Percentiles rank a stretch among this genome's conserved stretches.
Conservation (phyloP, 169 alveolate species). For the Eimeria nieschulzi region DNA sequence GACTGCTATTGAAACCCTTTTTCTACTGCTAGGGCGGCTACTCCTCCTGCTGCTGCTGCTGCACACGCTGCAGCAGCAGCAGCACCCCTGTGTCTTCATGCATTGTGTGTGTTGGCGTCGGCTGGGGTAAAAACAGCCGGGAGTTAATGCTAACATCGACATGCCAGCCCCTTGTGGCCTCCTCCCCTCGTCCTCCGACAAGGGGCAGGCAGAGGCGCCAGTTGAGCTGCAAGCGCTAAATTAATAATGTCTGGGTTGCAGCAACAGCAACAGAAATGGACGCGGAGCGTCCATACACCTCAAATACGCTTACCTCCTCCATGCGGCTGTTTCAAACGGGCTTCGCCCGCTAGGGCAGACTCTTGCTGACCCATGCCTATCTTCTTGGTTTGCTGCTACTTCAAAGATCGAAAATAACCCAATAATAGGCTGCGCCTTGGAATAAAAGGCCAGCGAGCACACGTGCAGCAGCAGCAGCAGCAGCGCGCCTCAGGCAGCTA, state of each 20-base stretch:
- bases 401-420: not conserved
- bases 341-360: constrained; percentile 13
- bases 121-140: not conserved
- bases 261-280: not conserved
- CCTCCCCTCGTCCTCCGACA: not conserved
- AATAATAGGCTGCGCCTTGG: not conserved
- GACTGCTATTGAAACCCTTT: too few relatives aligned
- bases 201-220: not conserved
- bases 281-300: not conserved
- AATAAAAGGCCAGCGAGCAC: not conserved
- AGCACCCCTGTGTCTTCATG: not conserved
- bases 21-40: too few relatives aligned
- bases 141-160: not conserved
- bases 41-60: too few relatives aligned
- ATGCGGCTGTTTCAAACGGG: constrained; percentile 11
- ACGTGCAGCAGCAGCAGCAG: constrained; percentile 41
- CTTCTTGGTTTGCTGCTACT: not conserved
- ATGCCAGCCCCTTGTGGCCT: not conserved
- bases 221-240: not conserved
- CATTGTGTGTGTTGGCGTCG: not conserved
- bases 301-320: not conserved
- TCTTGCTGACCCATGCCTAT: constrained; percentile 65
- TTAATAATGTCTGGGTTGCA: not conserved
- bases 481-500: not conserved
- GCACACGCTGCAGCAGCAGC: constrained; percentile 8